Evolutionary conservation across 352 stramenopile species (phyloP).

Genomic region (Achlya hypogyna): DNA sequence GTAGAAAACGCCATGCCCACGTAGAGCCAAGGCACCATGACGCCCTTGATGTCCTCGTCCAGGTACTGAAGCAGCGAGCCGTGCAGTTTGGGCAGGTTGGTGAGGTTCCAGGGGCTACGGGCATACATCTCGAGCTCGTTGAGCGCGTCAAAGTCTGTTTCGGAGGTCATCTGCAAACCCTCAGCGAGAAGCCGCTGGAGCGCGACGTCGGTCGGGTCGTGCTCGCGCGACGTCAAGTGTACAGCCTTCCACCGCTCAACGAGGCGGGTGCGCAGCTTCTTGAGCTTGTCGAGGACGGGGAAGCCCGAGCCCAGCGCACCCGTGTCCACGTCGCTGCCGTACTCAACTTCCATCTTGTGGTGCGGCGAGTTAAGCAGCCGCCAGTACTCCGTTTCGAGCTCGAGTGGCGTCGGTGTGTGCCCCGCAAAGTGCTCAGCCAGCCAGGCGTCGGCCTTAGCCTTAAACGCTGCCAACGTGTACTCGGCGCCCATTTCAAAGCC

Average conservation of each 20-base stretch:
- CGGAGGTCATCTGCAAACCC: conserved; percentile 5
- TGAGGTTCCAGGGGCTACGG: conserved; percentile 95
- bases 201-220: conserved; percentile 2
- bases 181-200: neutral
- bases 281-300: conserved; percentile 37
- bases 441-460: conserved; percentile 74
- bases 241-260: conserved; percentile 7
- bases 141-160: conserved; percentile 6
- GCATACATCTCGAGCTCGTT: conserved; percentile 62
- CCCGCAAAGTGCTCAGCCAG: conserved; percentile 63
- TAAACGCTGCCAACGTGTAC: conserved; percentile 73
- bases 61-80: conserved; percentile 93
- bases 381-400: conserved; percentile 87
- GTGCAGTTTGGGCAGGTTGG: conserved; percentile 93
- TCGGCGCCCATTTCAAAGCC: conserved; percentile 77
- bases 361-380: conserved; percentile 63
- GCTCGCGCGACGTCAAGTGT: neutral
- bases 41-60: conserved; percentile 95
- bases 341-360: conserved; percentile 82
- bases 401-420: conserved; percentile 15
- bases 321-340: conserved; percentile 89
- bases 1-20: conserved; percentile 98
- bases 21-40: conserved; percentile 99
- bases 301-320: conserved; percentile 81
- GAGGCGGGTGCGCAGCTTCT: conserved; percentile 8